Conservation (phyloP, 2,329 filamentous ascomycete genomes). For the Aspergillus sp. region DNA sequence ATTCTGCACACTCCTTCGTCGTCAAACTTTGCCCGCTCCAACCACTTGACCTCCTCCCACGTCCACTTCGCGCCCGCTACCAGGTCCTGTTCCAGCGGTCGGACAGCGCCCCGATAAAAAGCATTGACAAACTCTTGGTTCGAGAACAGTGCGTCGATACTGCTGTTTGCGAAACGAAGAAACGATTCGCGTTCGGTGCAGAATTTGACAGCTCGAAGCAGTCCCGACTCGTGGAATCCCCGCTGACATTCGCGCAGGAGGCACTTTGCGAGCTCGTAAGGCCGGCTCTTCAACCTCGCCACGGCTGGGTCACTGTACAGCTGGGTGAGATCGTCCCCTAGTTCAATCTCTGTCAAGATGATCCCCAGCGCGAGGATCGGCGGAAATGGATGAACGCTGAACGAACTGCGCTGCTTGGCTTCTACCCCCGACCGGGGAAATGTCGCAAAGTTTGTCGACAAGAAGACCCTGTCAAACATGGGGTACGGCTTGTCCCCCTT, state of each 20-base stretch:
- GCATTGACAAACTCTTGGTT: conserved; percentile 12
- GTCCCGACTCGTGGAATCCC: conserved; percentile 19
- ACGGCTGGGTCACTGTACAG: conserved; percentile 13
- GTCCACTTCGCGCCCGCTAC: conserved; percentile 23
- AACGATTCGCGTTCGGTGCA: conserved; percentile 21
- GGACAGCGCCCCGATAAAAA: conserved; percentile 18
- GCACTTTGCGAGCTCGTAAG: conserved; percentile 14
- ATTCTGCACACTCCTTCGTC: conserved; percentile 18
- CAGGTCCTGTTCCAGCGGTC: conserved; percentile 23
- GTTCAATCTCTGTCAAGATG: conserved; percentile 20
- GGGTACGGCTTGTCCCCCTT: conserved; percentile 17
- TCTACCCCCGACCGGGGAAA: not conserved
- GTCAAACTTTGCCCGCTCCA: conserved; percentile 9
- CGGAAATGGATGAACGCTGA: conserved; percentile 22
- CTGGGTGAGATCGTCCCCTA: conserved; percentile 19
- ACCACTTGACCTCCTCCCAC: conserved; percentile 21
- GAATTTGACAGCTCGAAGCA: conserved; percentile 19
- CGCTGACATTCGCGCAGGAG: conserved; percentile 15
- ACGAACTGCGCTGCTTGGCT: not conserved
- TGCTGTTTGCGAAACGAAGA: conserved; percentile 5
- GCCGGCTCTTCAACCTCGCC: not conserved
- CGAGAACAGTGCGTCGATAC: not conserved
- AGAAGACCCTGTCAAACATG: conserved; percentile 22
- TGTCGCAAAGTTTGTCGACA: not conserved
- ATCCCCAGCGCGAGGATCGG: conserved; percentile 23